Percentiles rank a stretch among this genome's conserved stretches.
phyloP scores from a whole-genome alignment of 495 filamentous ascomycete species.

The Paragyromitra xinjiangensis region DNA sequence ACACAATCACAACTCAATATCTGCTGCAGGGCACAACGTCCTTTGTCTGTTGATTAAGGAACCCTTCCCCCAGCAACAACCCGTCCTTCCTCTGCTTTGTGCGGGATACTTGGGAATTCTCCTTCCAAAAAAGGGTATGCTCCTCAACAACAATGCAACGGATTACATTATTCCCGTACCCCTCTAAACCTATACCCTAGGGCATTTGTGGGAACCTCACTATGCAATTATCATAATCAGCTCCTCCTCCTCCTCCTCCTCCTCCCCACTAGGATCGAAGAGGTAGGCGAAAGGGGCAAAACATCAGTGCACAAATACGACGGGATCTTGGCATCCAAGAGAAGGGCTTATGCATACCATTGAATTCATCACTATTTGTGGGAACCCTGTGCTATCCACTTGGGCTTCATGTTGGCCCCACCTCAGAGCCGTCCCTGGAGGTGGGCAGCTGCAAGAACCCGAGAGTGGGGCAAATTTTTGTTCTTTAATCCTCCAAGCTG shows the following conservation, averaged over 20 bases:
- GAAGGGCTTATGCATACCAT: not conserved
- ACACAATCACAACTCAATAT: slow-evolving; percentile 9
- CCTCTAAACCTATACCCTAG: not conserved
- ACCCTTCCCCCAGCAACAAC: not conserved
- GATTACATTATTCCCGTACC: not conserved
- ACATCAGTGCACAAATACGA: not conserved
- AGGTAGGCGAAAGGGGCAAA: not conserved
- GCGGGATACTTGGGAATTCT: not conserved
- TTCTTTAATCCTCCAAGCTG: not conserved
- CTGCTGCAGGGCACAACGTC: slow-evolving; percentile 31
- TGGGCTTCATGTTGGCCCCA: not conserved
- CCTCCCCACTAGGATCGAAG: not conserved
- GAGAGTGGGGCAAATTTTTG: not conserved
- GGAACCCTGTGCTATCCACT: not conserved
- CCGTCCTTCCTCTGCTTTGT: not conserved
- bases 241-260: too few species aligned
- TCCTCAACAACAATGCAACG: not conserved
- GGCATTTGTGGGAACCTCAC: not conserved
- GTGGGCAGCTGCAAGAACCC: slow-evolving; percentile 27
- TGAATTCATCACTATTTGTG: slow-evolving; percentile 19
- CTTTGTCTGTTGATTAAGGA: not conserved
- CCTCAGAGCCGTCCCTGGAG: slow-evolving; percentile 10
- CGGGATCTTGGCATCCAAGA: slow-evolving; percentile 5
- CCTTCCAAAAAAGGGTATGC: not conserved
- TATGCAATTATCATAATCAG: not conserved